phyloP scores from a whole-genome alignment of 768 basidiomycete genomes.

The Suillus cothurnatus region DNA sequence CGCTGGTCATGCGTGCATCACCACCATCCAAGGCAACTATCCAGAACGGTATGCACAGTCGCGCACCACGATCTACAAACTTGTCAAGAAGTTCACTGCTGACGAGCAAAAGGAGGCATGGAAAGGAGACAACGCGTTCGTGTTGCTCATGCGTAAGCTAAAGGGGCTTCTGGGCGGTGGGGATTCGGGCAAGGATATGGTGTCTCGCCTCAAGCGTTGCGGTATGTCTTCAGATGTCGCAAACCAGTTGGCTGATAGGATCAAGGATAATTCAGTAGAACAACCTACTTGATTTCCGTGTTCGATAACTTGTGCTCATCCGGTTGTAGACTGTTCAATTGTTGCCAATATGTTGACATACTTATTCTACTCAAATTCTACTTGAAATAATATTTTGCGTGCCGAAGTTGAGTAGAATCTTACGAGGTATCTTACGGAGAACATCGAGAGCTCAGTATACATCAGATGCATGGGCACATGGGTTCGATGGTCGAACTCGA shows the following conservation, averaged over 20 bases:
- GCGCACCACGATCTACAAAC: slow-evolving; percentile 22
- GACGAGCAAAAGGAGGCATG: slow-evolving; percentile 28
- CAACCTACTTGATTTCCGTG: neutral
- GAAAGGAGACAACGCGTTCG: slow-evolving; percentile 17
- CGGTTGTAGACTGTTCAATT: neutral
- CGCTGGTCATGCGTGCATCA: slow-evolving; percentile 43
- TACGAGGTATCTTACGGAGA: no score
- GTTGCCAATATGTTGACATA: neutral
- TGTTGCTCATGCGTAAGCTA: slow-evolving; percentile 19
- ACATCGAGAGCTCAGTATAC: neutral
- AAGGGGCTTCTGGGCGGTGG: slow-evolving; percentile 10
- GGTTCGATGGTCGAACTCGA: no score
- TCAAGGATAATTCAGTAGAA: neutral
- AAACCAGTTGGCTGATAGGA: slow-evolving; percentile 15
- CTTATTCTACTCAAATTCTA: neutral
- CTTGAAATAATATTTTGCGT: neutral
- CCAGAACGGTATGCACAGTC: slow-evolving; percentile 29
- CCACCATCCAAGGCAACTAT: slow-evolving; percentile 29
- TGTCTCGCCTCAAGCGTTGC: slow-evolving; percentile 28
- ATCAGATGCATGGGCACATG: no score
- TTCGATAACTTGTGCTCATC: neutral
- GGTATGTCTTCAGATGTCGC: slow-evolving; percentile 26
- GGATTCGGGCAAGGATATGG: slow-evolving; percentile 28
- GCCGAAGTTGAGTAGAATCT: neutral
- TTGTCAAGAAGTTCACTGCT: slow-evolving; percentile 23